phyloP scores from a whole-genome alignment of 2,329 filamentous ascomycete species.

The Pestalotiopsis sp. region DNA sequence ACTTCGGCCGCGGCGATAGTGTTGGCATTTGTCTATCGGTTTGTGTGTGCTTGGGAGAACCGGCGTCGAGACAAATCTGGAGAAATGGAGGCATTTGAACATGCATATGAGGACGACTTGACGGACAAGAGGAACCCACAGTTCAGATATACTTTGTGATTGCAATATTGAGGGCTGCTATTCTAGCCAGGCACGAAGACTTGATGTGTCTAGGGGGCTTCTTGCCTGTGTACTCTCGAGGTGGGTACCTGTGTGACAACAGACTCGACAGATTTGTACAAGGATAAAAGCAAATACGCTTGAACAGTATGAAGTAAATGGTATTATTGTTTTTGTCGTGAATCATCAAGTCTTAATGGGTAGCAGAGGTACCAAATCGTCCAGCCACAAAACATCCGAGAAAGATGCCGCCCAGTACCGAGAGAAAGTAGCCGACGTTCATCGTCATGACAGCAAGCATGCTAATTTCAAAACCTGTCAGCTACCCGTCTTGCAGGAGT shows the following conservation, averaged over 20 bases:
- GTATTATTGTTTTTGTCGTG: neutral
- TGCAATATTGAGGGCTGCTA: accelerated
- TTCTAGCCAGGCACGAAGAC: neutral
- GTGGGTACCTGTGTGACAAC: neutral
- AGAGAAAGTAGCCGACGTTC: constrained; percentile 36
- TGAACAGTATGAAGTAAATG: neutral
- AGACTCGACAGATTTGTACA: neutral
- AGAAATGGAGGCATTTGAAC: constrained; percentile 2
- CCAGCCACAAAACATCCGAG: constrained; percentile 83
- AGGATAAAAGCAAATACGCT: neutral
- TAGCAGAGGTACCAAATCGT: constrained; percentile 54
- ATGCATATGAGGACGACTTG: neutral
- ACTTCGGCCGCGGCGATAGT: neutral
- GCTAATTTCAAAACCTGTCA: constrained; percentile 18
- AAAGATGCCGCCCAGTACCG: constrained; percentile 57
- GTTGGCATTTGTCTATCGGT: neutral
- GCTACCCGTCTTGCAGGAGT: constrained; percentile 40
- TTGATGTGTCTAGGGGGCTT: neutral
- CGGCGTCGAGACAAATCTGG: neutral
- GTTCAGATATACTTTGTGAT: neutral
- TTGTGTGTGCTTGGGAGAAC: neutral
- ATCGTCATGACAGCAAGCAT: constrained; percentile 38
- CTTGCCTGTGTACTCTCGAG: neutral
- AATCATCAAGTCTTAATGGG: neutral
- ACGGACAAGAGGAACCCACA: neutral